Percentiles rank a stretch among this genome's conserved stretches.
These are phyloP conservation scores for Rhodotorula diobovata DNA, from an alignment of 768 basidiomycete species.

Conservation along the genomic window DNA sequence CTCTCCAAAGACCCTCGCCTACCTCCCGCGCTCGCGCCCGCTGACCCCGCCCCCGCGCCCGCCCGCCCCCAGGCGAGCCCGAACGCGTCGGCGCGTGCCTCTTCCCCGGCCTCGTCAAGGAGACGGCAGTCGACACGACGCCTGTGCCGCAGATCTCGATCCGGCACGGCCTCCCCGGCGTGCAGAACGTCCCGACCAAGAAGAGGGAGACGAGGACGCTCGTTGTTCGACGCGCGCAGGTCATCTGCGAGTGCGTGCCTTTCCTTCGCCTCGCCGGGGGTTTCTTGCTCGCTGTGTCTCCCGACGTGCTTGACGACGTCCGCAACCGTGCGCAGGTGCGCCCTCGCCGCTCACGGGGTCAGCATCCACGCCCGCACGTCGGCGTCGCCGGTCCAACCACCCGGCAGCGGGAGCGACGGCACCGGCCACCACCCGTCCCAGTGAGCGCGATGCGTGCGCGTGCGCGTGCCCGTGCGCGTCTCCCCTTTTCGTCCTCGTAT, in stretches of 20 bases:
- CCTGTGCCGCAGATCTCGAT: slow-evolving; percentile 36
- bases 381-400: neutral
- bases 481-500: neutral
- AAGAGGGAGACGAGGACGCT: slow-evolving; percentile 53
- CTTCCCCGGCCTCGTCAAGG: slow-evolving; percentile 83
- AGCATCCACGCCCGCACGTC: neutral
- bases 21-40: neutral
- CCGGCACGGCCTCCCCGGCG: slow-evolving; percentile 43
- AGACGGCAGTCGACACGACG: slow-evolving; percentile 52
- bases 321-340: slow-evolving; percentile 7
- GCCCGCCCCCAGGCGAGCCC: slow-evolving; percentile 54
- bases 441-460: neutral
- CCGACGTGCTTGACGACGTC: too few relatives aligned
- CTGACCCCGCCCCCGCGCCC: too few relatives aligned
- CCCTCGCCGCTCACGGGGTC: slow-evolving; percentile 30
- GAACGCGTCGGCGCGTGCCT: slow-evolving; percentile 78
- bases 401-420: too few relatives aligned
- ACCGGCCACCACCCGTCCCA: neutral
- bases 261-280: too few relatives aligned
- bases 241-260: slow-evolving; percentile 70
- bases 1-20: neutral
- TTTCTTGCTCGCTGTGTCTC: too few relatives aligned
- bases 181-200: slow-evolving; percentile 35
- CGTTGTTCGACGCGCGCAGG: slow-evolving; percentile 76
- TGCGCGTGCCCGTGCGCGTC: neutral